Percentiles rank a stretch among this genome's conserved stretches.
These are phyloP conservation scores for Sinapis alba DNA, from an alignment of 441 rosid species.

Conservation along the genomic window DNA sequence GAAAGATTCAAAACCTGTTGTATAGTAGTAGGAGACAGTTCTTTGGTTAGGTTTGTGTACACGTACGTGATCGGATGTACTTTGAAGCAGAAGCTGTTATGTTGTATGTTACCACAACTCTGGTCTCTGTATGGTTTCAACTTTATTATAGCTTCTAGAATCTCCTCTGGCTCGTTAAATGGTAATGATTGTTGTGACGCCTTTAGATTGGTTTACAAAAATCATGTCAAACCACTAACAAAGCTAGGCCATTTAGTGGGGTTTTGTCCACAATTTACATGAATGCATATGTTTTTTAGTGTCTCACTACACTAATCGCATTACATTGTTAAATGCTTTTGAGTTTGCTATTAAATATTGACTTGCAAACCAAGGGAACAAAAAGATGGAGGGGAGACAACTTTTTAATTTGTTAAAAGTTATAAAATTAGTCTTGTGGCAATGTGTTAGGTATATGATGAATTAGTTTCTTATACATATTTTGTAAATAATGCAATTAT, in stretches of 20 bases:
- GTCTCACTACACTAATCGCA: background rate
- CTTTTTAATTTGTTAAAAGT: background rate
- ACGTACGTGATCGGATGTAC: conserved; percentile 8
- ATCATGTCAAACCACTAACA: background rate
- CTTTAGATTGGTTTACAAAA: background rate
- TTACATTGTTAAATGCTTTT: background rate
- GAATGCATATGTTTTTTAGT: background rate
- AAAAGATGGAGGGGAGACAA: background rate
- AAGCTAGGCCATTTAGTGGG: background rate
- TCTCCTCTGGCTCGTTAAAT: background rate
- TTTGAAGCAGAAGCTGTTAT: conserved; percentile 14
- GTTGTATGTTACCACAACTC: conserved; percentile 7
- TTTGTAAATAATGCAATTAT: conserved; percentile 14
- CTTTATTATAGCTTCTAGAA: conserved; percentile 18
- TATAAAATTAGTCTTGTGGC: conserved; percentile 20
- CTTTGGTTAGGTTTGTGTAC: conserved; percentile 24
- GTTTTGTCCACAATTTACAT: background rate
- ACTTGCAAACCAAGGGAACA: conserved; percentile 4
- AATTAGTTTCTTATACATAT: background rate
- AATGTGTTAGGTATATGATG: conserved; percentile 21
- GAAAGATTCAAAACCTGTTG: conserved; percentile 25
- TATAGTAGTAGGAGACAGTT: conserved; percentile 35
- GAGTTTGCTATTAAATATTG: background rate
- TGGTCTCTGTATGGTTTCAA: background rate
- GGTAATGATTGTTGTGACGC: background rate